These are phyloP conservation scores for Fusarium verticillioides DNA, from an alignment of 2,329 filamentous ascomycete species.

Conservation along the genomic window DNA sequence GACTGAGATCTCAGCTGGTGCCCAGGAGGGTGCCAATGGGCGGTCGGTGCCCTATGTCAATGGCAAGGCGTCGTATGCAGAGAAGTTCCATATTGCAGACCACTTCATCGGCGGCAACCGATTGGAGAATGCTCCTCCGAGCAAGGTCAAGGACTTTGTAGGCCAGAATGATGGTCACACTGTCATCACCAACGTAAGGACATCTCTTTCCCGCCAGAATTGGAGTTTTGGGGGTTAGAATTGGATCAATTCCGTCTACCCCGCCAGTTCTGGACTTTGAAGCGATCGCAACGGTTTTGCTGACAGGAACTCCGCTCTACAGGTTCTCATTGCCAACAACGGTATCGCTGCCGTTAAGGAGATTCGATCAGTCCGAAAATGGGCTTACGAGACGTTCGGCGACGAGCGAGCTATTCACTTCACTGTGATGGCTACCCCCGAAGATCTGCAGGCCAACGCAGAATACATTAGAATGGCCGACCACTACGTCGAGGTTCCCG, in stretches of 20 bases:
- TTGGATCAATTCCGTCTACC: slow-evolving; percentile 1
- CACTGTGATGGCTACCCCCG: slow-evolving; percentile 99
- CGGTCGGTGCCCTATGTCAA: slow-evolving; percentile 65
- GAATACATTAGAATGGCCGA: slow-evolving; percentile 99
- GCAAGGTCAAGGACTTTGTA: slow-evolving; percentile 97
- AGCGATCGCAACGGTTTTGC: neutral
- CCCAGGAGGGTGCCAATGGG: slow-evolving; percentile 56
- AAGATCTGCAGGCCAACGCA: slow-evolving; percentile 96
- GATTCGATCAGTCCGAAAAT: slow-evolving; percentile 99
- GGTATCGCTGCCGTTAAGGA: slow-evolving; percentile 99
- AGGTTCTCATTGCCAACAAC: slow-evolving; percentile 99
- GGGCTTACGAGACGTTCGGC: slow-evolving; percentile 99
- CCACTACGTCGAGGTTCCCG: slow-evolving; percentile 98
- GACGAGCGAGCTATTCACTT: slow-evolving; percentile 99
- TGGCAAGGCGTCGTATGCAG: slow-evolving; percentile 75
- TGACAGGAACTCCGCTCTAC: slow-evolving; percentile 30
- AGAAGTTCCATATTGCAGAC: slow-evolving; percentile 83
- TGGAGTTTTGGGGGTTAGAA: neutral
- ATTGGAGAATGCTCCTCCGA: slow-evolving; percentile 81
- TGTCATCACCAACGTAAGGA: slow-evolving; percentile 93
- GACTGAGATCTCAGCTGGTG: slow-evolving; percentile 58
- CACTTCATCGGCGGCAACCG: slow-evolving; percentile 98
- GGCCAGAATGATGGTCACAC: slow-evolving; percentile 90
- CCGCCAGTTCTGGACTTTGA: slow-evolving; percentile 9
- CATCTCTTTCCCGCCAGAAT: neutral